Conservation (phyloP, 2,329 filamentous ascomycete species). For the Pseudogymnoascus sp. region DNA sequence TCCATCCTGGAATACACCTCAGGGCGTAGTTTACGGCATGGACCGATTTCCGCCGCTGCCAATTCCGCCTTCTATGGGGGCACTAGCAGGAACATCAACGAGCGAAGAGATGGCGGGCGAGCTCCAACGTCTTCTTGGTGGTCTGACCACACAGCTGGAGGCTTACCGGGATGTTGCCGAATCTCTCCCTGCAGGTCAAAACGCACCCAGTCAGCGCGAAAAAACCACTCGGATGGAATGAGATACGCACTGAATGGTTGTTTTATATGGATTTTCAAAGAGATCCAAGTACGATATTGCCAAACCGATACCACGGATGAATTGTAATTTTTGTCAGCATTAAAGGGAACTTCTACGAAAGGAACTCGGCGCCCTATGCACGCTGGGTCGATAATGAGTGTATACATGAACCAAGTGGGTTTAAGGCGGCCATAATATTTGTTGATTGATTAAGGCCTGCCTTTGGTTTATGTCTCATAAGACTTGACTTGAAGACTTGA, state of each 20-base stretch:
- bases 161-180: constrained; percentile 22
- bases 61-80: constrained; percentile 19
- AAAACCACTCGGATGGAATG: background rate
- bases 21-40: constrained; percentile 1
- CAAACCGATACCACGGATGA: background rate
- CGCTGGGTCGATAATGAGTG: background rate
- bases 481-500: background rate
- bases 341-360: background rate
- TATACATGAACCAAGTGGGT: background rate
- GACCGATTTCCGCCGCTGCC: constrained; percentile 18
- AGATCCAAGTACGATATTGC: background rate
- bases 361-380: background rate
- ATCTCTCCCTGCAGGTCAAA: constrained; percentile 5
- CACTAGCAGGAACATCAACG: constrained; percentile 21
- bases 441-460: background rate
- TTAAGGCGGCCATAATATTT: background rate
- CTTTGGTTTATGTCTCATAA: background rate
- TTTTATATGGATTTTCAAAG: background rate
- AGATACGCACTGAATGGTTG: background rate
- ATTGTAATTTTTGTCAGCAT: background rate
- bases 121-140: constrained; percentile 18
- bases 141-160: constrained; percentile 20
- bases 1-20: constrained; percentile 14
- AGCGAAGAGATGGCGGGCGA: constrained; percentile 22
- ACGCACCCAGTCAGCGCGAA: background rate